Evolutionary conservation across 768 basidiomycete genomes (phyloP).

Genomic region (Phylloporus arenicola): DNA sequence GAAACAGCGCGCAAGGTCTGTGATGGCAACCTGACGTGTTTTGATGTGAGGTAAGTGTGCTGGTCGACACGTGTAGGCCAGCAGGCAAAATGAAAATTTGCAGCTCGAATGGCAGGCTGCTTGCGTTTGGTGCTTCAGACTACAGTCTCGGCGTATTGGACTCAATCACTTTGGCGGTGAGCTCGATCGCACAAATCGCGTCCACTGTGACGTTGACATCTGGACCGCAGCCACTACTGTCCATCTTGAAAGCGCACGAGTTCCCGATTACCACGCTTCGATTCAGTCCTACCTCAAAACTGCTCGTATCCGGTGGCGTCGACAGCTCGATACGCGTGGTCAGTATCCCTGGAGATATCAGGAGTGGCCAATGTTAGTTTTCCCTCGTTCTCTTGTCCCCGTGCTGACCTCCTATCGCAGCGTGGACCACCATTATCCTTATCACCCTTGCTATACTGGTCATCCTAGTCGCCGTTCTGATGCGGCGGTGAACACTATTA

Average conservation of each 20-base stretch:
- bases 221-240: slow-evolving; percentile 62
- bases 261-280: slow-evolving; percentile 86
- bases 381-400: slow-evolving; percentile 21
- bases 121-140: slow-evolving; percentile 88
- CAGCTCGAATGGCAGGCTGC: slow-evolving; percentile 74
- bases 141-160: slow-evolving; percentile 81
- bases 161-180: slow-evolving; percentile 67
- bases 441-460: slow-evolving; percentile 40
- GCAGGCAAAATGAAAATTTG: slow-evolving; percentile 3
- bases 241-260: slow-evolving; percentile 90
- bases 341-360: slow-evolving; percentile 55
- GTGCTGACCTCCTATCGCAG: slow-evolving; percentile 30
- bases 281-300: slow-evolving; percentile 78
- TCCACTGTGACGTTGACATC: background rate
- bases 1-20: slow-evolving; percentile 66
- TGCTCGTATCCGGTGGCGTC: slow-evolving; percentile 85
- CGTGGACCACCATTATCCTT: slow-evolving; percentile 37
- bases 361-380: slow-evolving; percentile 46
- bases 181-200: slow-evolving; percentile 16
- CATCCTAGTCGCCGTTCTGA: slow-evolving; percentile 38
- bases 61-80: slow-evolving; percentile 1
- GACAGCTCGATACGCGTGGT: slow-evolving; percentile 84
- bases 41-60: slow-evolving; percentile 72
- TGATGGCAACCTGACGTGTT: slow-evolving; percentile 77
- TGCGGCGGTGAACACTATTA: slow-evolving; percentile 23